Evolutionary conservation across 2,329 filamentous ascomycete species (phyloP), one percentile per base, ranked within the genome.

Genomic region (Pestalotiopsis fici): DNA sequence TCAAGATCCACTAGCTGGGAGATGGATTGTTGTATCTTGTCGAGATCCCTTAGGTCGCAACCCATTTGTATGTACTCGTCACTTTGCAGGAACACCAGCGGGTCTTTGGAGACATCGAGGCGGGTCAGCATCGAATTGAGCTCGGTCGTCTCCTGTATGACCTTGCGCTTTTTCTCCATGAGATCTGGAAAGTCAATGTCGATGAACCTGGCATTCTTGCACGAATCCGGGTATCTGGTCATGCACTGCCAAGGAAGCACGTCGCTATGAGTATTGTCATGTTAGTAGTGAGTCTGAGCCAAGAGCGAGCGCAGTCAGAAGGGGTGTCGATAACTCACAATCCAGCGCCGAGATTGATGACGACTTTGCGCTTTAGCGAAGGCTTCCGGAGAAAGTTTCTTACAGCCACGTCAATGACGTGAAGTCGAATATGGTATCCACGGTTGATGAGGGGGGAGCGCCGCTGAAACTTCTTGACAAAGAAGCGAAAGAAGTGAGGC

Each of bases 381-480:
- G 77, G 76, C 57, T 74, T 82, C 68, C 85, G 79, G n/a, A 97
- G 83, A 72, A 97, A 97, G n/a, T 86, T 83, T 23, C 86, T 86
- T 21, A 97, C 90, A 4, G 90, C 85, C 69, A 90, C 85, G 75
- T 97, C 93, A 67, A 98, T 90, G 18, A 93, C 91, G 76, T 92
- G 91, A 83, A 97, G 91, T 35, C 94, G 89, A 47, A 98, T 82
- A 88, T 93, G 94, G 75, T 97, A 97, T 61, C 94, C 93, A 59
- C 95, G 88, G 78, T 97, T 97, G 75, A 97, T 96, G 64, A 97
- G 84, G 1, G 95, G 94, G n/a, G 93, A 90, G 60, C 95, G 86
- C 68, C 94, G 86, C 78, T 94, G 90, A 72, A 92, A 92, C 77
- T 95, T 97, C 72, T 88, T 90, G 39, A 97, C 93, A 78, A 98